These are phyloP conservation scores for Dovyalis caffra DNA, from an alignment of 345 rosid genomes.

Conservation along the genomic window DNA sequence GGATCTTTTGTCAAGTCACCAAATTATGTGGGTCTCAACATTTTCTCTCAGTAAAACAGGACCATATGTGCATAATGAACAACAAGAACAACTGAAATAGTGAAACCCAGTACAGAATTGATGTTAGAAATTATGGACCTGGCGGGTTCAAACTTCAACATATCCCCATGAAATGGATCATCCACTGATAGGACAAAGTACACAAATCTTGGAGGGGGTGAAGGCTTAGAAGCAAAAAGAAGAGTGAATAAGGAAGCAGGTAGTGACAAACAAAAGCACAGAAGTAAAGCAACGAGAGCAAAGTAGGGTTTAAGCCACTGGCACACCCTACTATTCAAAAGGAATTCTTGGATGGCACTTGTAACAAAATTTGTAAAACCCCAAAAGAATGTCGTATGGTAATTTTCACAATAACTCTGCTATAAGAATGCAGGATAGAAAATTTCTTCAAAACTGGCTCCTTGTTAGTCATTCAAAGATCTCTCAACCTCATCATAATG, in stretches of 20 bases:
- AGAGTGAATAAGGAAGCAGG: neutral
- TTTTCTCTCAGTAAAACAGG: neutral
- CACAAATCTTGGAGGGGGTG: neutral
- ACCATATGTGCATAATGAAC: neutral
- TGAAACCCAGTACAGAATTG: neutral
- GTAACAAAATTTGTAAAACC: too few relatives aligned
- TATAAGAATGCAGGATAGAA: neutral
- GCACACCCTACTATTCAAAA: neutral
- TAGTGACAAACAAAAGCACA: neutral
- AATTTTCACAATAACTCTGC: neutral
- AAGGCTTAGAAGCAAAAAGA: neutral
- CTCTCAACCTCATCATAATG: neutral
- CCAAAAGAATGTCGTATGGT: neutral
- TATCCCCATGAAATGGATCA: neutral
- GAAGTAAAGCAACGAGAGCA: neutral
- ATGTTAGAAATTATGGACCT: neutral
- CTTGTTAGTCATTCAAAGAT: neutral
- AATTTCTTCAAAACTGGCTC: neutral
- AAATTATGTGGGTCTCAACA: neutral
- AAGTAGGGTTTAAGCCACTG: neutral
- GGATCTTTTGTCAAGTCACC: neutral
- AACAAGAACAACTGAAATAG: neutral
- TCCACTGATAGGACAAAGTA: neutral
- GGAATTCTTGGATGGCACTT: neutral
- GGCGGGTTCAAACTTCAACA: neutral